Evolutionary conservation across 805 yeast species (phyloP).

Genomic region (Torulaspora delbrueckii): DNA sequence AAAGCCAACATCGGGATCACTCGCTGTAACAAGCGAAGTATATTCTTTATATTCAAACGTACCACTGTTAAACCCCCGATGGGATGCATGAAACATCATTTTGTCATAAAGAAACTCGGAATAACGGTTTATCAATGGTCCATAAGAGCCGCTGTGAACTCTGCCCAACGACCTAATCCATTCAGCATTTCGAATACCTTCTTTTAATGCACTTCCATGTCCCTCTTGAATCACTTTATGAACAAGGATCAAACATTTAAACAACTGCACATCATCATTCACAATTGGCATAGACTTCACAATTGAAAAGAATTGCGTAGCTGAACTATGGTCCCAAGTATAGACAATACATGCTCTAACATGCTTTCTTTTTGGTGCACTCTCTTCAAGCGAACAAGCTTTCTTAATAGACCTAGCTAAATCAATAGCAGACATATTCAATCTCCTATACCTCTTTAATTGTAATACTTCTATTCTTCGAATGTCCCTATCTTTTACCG

Average conservation of each 20-base stretch:
- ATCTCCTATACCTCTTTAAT: no score
- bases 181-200: constrained; percentile 70
- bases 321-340: constrained; percentile 91
- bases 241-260: constrained; percentile 77
- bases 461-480: no score
- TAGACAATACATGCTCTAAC: constrained; percentile 92
- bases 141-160: constrained; percentile 52
- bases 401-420: constrained; percentile 49
- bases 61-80: constrained; percentile 81
- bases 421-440: constrained; percentile 34
- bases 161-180: constrained; percentile 74
- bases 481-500: not conserved
- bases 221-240: constrained; percentile 98
- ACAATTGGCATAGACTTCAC: constrained; percentile 75
- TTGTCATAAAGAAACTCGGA: constrained; percentile 64
- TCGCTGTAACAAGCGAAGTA: constrained; percentile 75
- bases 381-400: constrained; percentile 80
- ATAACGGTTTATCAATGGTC: constrained; percentile 72
- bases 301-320: constrained; percentile 79
- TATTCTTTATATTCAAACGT: constrained; percentile 95
- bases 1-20: constrained; percentile 94
- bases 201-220: constrained; percentile 77
- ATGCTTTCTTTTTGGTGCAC: constrained; percentile 93
- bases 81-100: constrained; percentile 74
- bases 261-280: constrained; percentile 71